A percentile compares a stretch with the other conserved stretches of the same genome.
These are phyloP conservation scores for Rhypophila decipiens DNA, from an alignment of 495 filamentous ascomycete species.

Conservation along the genomic window DNA sequence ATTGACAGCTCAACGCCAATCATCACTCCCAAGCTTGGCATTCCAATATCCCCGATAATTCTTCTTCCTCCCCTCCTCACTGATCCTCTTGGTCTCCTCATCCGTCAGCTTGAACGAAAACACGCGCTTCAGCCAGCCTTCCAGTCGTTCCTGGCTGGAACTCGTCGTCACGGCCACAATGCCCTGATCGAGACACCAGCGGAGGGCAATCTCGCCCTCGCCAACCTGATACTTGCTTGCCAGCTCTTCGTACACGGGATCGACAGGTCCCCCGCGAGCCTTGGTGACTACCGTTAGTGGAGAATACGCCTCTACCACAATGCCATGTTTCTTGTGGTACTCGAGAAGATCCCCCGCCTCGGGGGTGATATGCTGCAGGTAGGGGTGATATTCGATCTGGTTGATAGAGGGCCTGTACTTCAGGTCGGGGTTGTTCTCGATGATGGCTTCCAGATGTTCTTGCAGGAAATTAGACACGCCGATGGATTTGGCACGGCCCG, in stretches of 20 bases:
- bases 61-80: conserved; percentile 53
- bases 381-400: conserved; percentile 86
- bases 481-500: conserved; percentile 69
- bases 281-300: conserved; percentile 62
- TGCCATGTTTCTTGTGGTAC: conserved; percentile 59
- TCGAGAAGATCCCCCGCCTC: conserved; percentile 42
- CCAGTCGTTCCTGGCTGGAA: conserved; percentile 62
- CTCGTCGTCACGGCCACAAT: conserved; percentile 75
- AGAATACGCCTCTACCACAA: conserved; percentile 64
- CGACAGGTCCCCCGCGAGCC: conserved; percentile 61
- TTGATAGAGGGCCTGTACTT: conserved; percentile 64
- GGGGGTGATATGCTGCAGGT: conserved; percentile 61
- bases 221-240: conserved; percentile 74
- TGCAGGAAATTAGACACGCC: conserved; percentile 79
- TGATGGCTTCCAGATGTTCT: conserved; percentile 58
- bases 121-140: conserved; percentile 53
- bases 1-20: conserved; percentile 35
- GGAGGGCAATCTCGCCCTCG: conserved; percentile 59
- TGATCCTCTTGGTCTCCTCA: conserved; percentile 63
- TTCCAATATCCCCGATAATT: conserved; percentile 66
- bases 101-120: conserved; percentile 64
- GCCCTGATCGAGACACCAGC: conserved; percentile 79
- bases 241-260: conserved; percentile 51
- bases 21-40: conserved; percentile 52
- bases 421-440: conserved; percentile 56